These are phyloP conservation scores for Claviceps paspali DNA, from an alignment of 2,329 filamentous ascomycete species.

Conservation along the genomic window DNA sequence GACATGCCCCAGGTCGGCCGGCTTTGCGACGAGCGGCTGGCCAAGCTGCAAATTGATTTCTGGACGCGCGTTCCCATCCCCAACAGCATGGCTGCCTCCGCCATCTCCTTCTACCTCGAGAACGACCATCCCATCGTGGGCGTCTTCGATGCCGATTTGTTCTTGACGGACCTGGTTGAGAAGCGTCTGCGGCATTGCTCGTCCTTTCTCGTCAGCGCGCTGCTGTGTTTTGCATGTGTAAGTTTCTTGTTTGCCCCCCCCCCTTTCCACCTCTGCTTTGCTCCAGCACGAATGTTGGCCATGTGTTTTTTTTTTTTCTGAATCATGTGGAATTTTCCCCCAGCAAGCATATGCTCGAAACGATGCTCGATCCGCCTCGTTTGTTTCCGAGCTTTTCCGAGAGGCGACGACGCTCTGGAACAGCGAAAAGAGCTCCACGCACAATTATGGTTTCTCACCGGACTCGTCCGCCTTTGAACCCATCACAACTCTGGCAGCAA, in stretches of 20 bases:
- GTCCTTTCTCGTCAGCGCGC: neutral
- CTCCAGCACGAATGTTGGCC: no score
- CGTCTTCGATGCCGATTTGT: slow-evolving; percentile 1
- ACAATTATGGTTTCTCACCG: neutral
- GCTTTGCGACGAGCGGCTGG: neutral
- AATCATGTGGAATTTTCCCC: no score
- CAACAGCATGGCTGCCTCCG: neutral
- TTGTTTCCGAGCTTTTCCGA: neutral
- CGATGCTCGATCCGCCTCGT: neutral
- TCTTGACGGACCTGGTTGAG: neutral
- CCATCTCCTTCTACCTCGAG: slow-evolving; percentile 1
- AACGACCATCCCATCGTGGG: neutral
- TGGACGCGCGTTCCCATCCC: slow-evolving; percentile 1
- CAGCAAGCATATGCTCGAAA: neutral
- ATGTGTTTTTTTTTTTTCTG: no score
- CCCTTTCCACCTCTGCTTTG: no score
- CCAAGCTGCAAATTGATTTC: neutral
- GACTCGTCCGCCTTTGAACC: neutral
- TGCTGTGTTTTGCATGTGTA: neutral
- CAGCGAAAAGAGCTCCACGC: neutral
- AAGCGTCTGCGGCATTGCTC: neutral
- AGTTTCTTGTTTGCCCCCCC: neutral
- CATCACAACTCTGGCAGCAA: neutral
- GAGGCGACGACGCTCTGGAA: neutral
- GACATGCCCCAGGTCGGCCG: neutral